Conservation (phyloP, 2,329 filamentous ascomycete genomes). For the Fusarium oligoseptatum region DNA sequence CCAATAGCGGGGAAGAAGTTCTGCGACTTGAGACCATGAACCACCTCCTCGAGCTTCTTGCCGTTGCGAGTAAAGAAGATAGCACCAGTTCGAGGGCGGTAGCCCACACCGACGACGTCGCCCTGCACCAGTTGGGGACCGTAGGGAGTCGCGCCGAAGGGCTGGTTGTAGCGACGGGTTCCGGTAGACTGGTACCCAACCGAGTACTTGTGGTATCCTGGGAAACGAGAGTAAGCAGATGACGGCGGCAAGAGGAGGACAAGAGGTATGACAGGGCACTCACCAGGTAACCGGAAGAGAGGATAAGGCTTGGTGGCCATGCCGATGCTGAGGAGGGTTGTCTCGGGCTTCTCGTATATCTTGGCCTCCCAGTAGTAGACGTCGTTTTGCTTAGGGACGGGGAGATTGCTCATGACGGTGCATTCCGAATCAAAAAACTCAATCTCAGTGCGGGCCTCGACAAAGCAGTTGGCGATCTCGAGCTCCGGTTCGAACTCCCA, state of each 20-base stretch:
- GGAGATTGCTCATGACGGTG: conserved; percentile 95
- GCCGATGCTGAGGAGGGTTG: conserved; percentile 87
- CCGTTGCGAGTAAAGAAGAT: conserved; percentile 99
- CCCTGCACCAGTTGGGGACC: conserved; percentile 90
- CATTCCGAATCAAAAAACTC: conserved; percentile 99
- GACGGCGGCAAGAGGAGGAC: conserved; percentile 4
- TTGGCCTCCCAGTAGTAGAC: conserved; percentile 99
- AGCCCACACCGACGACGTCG: conserved; percentile 95
- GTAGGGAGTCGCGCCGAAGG: conserved; percentile 84
- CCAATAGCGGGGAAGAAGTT: conserved; percentile 99
- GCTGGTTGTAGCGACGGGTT: conserved; percentile 90
- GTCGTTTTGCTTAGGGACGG: conserved; percentile 98
- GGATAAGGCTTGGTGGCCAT: conserved; percentile 98
- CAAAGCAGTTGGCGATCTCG: conserved; percentile 98
- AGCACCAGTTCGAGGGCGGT: conserved; percentile 91
- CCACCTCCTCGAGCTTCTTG: conserved; percentile 95
- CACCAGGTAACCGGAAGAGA: conserved; percentile 92
- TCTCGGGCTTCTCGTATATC: conserved; percentile 96
- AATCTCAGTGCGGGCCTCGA: conserved; percentile 95
- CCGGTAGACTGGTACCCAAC: conserved; percentile 92
- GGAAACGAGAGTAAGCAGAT: conserved; percentile 38
- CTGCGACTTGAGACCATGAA: conserved; percentile 90
- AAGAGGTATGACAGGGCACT: conserved; percentile 46
- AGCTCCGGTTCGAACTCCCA: conserved; percentile 99
- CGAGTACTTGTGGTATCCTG: conserved; percentile 90